These are phyloP conservation scores for Gracilaria caudata DNA, from an alignment of 23 red algal species.

Conservation along the genomic window DNA sequence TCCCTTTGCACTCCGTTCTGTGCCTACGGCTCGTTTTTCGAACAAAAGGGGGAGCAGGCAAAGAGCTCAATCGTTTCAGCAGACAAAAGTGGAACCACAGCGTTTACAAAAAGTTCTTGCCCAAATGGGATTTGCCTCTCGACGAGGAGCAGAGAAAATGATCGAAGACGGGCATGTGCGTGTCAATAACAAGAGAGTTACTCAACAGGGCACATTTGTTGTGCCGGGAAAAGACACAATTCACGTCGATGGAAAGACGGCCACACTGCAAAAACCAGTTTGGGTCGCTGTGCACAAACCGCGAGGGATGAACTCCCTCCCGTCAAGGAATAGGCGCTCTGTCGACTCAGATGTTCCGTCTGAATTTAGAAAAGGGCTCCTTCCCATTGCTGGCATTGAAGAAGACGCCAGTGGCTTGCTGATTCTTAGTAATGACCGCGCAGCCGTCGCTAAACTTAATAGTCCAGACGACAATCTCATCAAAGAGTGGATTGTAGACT, in stretches of 20 bases:
- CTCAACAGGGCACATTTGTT: conserved; percentile 29
- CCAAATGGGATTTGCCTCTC: conserved; percentile 68
- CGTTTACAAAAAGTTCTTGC: conserved; percentile 87
- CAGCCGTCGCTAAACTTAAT: conserved; percentile 16
- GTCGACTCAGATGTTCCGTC: conserved; percentile 7
- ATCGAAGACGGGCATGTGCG: conserved; percentile 66
- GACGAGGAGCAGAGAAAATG: conserved; percentile 73
- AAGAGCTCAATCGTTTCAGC: background rate
- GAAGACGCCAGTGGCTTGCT: conserved; percentile 45
- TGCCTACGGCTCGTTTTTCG: background rate
- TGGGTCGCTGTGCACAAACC: conserved; percentile 70
- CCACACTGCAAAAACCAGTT: background rate
- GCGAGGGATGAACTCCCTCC: conserved; percentile 34
- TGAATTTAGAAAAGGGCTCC: conserved; percentile 4
- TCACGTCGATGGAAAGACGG: conserved; percentile 36
- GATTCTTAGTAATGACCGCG: conserved; percentile 64
- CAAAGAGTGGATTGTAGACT: conserved; percentile 53
- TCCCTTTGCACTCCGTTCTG: background rate
- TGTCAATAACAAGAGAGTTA: conserved; percentile 62
- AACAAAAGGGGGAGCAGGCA: background rate
- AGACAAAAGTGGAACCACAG: conserved; percentile 20
- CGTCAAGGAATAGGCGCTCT: conserved; percentile 17
- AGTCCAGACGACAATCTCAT: conserved; percentile 20
- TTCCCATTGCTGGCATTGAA: conserved; percentile 39
- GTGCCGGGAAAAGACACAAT: conserved; percentile 39